Evolutionary conservation across 1,284 basidiomycete genomes (phyloP).

Genomic region (Tausonia pullulans): DNA sequence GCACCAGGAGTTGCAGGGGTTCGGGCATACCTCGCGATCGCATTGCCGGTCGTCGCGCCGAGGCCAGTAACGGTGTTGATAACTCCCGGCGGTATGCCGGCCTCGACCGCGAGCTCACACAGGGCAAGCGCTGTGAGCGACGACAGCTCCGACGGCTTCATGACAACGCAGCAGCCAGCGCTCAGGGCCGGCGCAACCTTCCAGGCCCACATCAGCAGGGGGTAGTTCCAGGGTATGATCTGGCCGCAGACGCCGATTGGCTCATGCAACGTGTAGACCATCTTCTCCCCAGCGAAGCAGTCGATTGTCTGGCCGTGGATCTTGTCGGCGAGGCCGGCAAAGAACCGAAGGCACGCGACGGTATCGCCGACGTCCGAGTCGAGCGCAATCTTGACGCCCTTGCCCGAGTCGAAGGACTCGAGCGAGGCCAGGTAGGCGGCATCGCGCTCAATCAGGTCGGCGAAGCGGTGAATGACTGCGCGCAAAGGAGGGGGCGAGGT

Average conservation of each 20-base stretch:
- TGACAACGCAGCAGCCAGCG: conserved; percentile 65
- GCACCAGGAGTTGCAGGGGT: no score
- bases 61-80: conserved; percentile 79
- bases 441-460: conserved; percentile 59
- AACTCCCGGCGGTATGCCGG: conserved; percentile 83
- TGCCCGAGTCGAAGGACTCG: conserved; percentile 59
- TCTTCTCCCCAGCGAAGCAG: conserved; percentile 38
- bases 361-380: conserved; percentile 45
- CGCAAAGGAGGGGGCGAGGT: neutral
- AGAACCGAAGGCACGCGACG: conserved; percentile 57
- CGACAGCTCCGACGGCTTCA: conserved; percentile 60
- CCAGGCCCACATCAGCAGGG: conserved; percentile 41
- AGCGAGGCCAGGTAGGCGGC: conserved; percentile 60
- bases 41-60: conserved; percentile 72
- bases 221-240: conserved; percentile 62
- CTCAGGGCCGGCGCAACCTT: conserved; percentile 75
- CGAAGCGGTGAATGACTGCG: conserved; percentile 34
- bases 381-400: neutral
- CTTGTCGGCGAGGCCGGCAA: neutral
- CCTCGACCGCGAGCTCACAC: conserved; percentile 54
- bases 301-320: conserved; percentile 9
- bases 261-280: conserved; percentile 46
- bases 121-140: neutral
- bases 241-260: conserved; percentile 79
- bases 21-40: no score